A percentile compares a stretch with the other conserved stretches of the same genome.
These are phyloP conservation scores for Phytophthora pluvialis DNA, from an alignment of 352 stramenopile species.

Conservation along the genomic window DNA sequence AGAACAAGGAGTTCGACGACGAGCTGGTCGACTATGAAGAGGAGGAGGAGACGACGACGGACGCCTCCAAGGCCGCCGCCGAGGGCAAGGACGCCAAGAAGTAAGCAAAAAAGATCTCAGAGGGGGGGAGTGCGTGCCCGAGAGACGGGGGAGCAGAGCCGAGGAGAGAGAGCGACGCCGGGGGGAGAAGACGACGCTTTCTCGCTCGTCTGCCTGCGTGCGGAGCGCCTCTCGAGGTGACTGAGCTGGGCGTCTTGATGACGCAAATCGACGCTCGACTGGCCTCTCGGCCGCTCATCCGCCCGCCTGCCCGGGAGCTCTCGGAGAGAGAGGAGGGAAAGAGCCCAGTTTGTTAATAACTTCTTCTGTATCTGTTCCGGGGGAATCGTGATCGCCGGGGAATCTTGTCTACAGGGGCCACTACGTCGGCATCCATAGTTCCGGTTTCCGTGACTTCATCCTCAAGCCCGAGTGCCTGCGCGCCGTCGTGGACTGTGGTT, in stretches of 20 bases:
- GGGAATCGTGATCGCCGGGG: conserved; percentile 30
- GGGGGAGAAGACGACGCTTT: conserved; percentile 29
- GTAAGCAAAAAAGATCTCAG: conserved; percentile 71
- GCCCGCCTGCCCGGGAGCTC: conserved; percentile 25
- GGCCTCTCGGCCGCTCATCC: conserved; percentile 22
- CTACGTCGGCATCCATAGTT: conserved; percentile 99
- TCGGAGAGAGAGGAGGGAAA: conserved; percentile 15
- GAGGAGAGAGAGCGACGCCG: conserved; percentile 28
- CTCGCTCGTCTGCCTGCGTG: conserved; percentile 23
- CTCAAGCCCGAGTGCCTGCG: conserved; percentile 99
- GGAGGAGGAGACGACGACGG: conserved; percentile 85
- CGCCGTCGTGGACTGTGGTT: conserved; percentile 99
- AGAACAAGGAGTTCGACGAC: conserved; percentile 92
- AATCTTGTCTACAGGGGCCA: conserved; percentile 90
- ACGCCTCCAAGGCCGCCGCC: conserved; percentile 69
- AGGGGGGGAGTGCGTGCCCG: conserved; percentile 21
- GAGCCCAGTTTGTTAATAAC: conserved; percentile 74
- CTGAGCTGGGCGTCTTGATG: conserved; percentile 28
- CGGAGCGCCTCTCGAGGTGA: conserved; percentile 25
- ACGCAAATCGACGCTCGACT: conserved; percentile 25
- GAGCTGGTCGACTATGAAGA: conserved; percentile 91
- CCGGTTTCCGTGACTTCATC: conserved; percentile 99
- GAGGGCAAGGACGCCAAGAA: conserved; percentile 92
- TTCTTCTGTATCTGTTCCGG: conserved; percentile 86
- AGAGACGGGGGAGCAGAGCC: conserved; percentile 27